Evolutionary conservation across 345 rosid genomes (phyloP), one percentile per base, ranked within the genome.

Genomic region (Moricandia arvensis): DNA sequence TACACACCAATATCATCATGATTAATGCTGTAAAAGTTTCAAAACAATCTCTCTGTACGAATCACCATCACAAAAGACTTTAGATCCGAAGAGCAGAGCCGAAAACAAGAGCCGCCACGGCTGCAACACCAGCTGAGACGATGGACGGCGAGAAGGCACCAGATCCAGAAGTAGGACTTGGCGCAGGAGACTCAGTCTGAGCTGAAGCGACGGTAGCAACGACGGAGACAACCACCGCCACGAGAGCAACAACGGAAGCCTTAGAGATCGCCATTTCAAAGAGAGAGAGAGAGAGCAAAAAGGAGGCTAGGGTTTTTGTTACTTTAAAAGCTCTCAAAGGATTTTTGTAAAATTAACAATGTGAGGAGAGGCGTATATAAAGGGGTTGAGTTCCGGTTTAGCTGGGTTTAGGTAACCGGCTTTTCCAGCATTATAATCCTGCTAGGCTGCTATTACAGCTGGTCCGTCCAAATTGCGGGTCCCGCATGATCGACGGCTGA

Each of bases 151-250:
- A 66, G 75, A 87, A 51, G 34, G 79, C 41, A 63, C 76, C 79
- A n/a, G 91, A 85, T 16, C 84, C 88, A 13, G 93, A 82, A 6
- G 47, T 6, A 3, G 92, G 92, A 30, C 83, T 74, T 0, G 91
- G 90, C 0, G 96, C 90, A 2, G 93, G 91, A 15, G 93, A 68
- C 4, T 79, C 83, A 0, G 81, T 82, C 6, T 86, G 88, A 54
- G 82, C 88, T 0, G 85, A 49, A 16, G 84, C 82, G 3, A 79
- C 63, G 33, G 82, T 61, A n/a, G 86, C 85, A 12, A 81, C 34
- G 21, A 78, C 75, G 31, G 82, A 82, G 57, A 85, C 5, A 31
- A 85, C 38, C 21, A 76, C 65, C 0, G 78, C 71, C 72, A 82
- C 78, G 66, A 80, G 35, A 70, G 82, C 75, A 34, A 79, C 59